Conservation (phyloP, 1,139 yeast genomes). For the Blastobotrys serpentis region DNA sequence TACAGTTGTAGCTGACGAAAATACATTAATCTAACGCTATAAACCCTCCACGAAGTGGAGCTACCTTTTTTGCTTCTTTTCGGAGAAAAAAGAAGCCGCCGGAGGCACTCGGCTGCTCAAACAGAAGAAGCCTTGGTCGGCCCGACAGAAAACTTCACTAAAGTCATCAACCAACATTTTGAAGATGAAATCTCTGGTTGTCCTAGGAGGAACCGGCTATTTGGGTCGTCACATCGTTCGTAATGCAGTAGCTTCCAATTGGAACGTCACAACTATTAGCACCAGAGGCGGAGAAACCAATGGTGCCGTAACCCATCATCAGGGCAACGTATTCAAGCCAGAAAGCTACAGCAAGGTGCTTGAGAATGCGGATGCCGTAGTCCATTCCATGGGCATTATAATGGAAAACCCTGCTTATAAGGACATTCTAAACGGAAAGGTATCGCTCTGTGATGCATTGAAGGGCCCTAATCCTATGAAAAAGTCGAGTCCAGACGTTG, state of each 20-base stretch:
- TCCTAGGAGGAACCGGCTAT: constrained; percentile 88
- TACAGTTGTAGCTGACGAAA: background rate
- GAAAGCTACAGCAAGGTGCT: constrained; percentile 52
- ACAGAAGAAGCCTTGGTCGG: background rate
- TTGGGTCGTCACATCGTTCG: constrained; percentile 72
- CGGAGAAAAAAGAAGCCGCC: no score
- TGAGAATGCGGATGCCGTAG: constrained; percentile 58
- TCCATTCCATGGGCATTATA: constrained; percentile 79
- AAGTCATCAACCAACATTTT: background rate
- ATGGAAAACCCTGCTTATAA: constrained; percentile 71
- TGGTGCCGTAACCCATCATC: constrained; percentile 59
- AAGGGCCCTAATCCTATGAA: constrained; percentile 32
- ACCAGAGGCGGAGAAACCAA: constrained; percentile 33
- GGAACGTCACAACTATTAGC: constrained; percentile 48
- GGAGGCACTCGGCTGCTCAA: no score
- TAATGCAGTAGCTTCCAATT: constrained; percentile 62
- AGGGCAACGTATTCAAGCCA: constrained; percentile 68
- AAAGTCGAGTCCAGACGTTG: constrained; percentile 4
- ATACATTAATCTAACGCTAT: no score
- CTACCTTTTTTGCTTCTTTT: no score
- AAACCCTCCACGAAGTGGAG: no score
- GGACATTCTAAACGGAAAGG: constrained; percentile 33
- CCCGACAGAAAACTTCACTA: background rate
- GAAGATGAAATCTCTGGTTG: constrained; percentile 46
- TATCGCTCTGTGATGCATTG: constrained; percentile 12